A percentile compares a stretch with the other conserved stretches of the same genome.
phyloP scores from a whole-genome alignment of 148 eudicot species.

The Linanthus parryae region DNA sequence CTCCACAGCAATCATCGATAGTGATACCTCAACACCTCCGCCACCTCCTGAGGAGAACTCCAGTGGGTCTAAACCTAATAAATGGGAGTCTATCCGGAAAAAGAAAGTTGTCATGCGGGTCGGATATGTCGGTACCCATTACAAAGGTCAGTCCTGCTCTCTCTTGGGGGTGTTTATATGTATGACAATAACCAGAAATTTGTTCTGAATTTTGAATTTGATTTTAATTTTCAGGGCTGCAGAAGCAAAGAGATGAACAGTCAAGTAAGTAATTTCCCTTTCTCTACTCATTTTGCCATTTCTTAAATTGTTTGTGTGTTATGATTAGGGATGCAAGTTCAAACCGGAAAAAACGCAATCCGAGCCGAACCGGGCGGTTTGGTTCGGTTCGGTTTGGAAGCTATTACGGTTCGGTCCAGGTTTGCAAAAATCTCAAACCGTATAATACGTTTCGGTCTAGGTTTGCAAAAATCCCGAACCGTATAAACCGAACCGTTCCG shows the following conservation, averaged over 20 bases:
- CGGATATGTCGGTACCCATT: conserved; percentile 80
- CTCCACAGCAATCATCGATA: background rate
- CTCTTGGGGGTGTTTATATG: background rate
- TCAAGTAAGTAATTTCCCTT: conserved; percentile 37
- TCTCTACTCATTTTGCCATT: no score
- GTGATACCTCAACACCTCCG: conserved; percentile 1
- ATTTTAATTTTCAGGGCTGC: conserved; percentile 45
- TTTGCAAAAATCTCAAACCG: no score
- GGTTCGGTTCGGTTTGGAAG: no score
- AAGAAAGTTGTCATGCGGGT: conserved; percentile 96
- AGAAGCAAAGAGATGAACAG: conserved; percentile 59
- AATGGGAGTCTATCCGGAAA: conserved; percentile 73
- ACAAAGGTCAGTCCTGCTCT: conserved; percentile 42
- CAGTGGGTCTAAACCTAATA: conserved; percentile 5
- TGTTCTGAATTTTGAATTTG: background rate
- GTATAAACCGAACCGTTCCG: no score
- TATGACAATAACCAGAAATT: background rate
- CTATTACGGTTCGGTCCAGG: no score
- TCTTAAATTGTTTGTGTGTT: no score
- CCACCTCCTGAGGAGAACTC: conserved; percentile 2
- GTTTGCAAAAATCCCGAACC: no score
- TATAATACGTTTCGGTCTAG: no score
- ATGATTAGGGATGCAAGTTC: no score
- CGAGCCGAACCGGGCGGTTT: no score
- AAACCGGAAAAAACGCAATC: no score